A percentile compares a stretch with the other conserved stretches of the same genome.
phyloP scores from a whole-genome alignment of 106 monocot genomes.

The Dendrobium officinale region DNA sequence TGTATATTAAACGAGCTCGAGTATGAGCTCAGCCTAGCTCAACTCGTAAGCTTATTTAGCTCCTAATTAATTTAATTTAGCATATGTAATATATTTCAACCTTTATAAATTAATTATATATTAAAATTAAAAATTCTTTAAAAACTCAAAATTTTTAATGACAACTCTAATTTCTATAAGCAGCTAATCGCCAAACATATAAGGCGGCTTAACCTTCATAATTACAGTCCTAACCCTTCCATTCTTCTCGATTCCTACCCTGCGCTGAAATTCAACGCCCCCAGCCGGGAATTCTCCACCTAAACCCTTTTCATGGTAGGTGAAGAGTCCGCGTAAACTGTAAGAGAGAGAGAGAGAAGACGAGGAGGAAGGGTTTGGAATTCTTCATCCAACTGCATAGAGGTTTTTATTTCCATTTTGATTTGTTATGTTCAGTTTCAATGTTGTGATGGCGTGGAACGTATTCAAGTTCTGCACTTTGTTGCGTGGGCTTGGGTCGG shows the following conservation, averaged over 20 bases:
- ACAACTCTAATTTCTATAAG: background rate
- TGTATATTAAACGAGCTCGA: too few relatives aligned
- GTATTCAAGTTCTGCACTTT: conserved; percentile 84
- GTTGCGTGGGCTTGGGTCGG: conserved; percentile 66
- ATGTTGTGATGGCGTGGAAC: conserved; percentile 86
- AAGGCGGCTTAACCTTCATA: background rate
- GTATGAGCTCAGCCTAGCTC: too few relatives aligned
- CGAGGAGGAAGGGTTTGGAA: background rate
- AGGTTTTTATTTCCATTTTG: background rate
- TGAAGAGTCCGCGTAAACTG: background rate
- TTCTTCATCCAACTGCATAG: too few relatives aligned
- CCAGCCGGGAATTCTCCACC: background rate
- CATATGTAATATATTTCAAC: too few relatives aligned
- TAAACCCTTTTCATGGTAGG: background rate
- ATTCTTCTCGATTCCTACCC: background rate
- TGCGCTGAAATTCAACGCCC: background rate
- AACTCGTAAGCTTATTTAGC: too few relatives aligned
- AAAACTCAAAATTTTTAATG: too few relatives aligned
- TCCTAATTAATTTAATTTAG: too few relatives aligned
- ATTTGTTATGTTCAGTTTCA: conserved; percentile 57
- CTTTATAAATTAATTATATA: too few relatives aligned
- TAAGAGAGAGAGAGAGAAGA: background rate
- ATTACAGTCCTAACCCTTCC: background rate
- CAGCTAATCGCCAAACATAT: background rate
- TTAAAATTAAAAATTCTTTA: too few relatives aligned